Percentiles rank a stretch among this genome's conserved stretches.
phyloP scores from a whole-genome alignment of 2,329 filamentous ascomycete genomes.

The Penicillium vulpinum region DNA sequence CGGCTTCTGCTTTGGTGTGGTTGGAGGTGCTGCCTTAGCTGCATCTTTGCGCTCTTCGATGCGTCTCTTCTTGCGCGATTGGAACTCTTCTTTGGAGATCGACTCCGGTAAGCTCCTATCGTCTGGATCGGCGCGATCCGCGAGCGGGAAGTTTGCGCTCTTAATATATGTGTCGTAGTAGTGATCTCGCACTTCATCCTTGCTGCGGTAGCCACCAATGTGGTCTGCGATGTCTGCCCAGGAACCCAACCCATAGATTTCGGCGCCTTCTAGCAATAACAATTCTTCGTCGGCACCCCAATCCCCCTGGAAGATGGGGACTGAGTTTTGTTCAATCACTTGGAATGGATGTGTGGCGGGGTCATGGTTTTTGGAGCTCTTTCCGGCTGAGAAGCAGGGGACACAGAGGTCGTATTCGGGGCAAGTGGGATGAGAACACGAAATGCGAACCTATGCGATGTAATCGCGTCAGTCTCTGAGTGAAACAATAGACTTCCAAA shows the following conservation, averaged over 20 bases:
- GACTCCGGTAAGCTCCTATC: conserved; percentile 76
- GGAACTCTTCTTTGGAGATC: conserved; percentile 88
- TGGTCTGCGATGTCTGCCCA: conserved; percentile 99
- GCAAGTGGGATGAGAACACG: conserved; percentile 80
- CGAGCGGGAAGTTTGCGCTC: conserved; percentile 80
- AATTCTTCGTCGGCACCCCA: conserved; percentile 98
- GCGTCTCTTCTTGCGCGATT: conserved; percentile 83
- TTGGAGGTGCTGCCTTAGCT: conserved; percentile 76
- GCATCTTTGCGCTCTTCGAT: conserved; percentile 91
- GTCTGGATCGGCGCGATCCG: conserved; percentile 77
- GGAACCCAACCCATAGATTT: conserved; percentile 93
- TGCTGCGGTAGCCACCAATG: conserved; percentile 90
- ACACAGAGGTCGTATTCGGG: conserved; percentile 97
- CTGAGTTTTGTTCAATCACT: conserved; percentile 97
- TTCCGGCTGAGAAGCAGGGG: conserved; percentile 83
- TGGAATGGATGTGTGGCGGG: conserved; percentile 83
- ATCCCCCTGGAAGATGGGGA: conserved; percentile 90
- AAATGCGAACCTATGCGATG: conserved; percentile 75
- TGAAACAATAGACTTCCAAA: not conserved
- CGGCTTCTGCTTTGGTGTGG: conserved; percentile 90
- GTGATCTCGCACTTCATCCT: conserved; percentile 94
- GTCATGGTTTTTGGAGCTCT: conserved; percentile 78
- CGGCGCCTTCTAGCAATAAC: conserved; percentile 87
- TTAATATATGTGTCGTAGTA: conserved; percentile 87
- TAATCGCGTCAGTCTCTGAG: conserved; percentile 1